A percentile compares a stretch with the other conserved stretches of the same genome.
phyloP scores from a whole-genome alignment of 352 stramenopile genomes.

The Pilasporangium apinafurcum region DNA sequence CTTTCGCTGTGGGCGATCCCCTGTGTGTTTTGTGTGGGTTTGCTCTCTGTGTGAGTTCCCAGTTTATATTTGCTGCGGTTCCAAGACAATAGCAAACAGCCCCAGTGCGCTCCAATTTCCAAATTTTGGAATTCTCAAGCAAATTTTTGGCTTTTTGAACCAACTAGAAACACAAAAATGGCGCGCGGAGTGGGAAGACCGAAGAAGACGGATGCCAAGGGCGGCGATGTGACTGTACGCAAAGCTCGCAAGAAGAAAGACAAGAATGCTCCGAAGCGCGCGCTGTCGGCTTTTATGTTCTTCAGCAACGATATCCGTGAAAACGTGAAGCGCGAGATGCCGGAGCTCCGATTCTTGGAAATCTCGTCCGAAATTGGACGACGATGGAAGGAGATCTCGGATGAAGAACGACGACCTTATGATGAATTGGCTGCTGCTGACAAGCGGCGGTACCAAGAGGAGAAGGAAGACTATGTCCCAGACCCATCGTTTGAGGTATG shows the following conservation, averaged over 20 bases:
- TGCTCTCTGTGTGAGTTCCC: conserved; percentile 18
- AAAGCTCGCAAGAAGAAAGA: conserved; percentile 90
- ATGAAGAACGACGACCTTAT: conserved; percentile 71
- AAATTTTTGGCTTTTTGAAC: conserved; percentile 16
- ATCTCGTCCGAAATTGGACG: conserved; percentile 85
- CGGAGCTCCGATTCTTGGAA: conserved; percentile 75
- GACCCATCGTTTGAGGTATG: conserved; percentile 68
- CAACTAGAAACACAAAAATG: conserved; percentile 32
- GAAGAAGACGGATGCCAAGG: conserved; percentile 50
- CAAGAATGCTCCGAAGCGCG: conserved; percentile 88
- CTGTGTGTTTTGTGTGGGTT: conserved; percentile 16
- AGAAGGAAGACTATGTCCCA: conserved; percentile 87
- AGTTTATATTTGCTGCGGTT: conserved; percentile 58
- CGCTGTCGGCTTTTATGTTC: conserved; percentile 89
- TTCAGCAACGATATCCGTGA: conserved; percentile 88
- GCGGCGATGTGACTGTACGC: conserved; percentile 41
- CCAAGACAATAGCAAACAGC: conserved; percentile 35
- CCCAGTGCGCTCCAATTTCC: not conserved
- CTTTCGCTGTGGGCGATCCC: not conserved
- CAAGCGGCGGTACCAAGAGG: conserved; percentile 83
- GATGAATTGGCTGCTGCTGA: conserved; percentile 78
- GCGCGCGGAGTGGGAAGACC: conserved; percentile 56
- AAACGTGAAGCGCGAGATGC: conserved; percentile 85
- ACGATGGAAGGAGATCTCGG: conserved; percentile 71
- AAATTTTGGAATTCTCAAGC: conserved; percentile 28